Conservation (phyloP, 164 flowering plant species). For the Tinospora cordifolia region DNA sequence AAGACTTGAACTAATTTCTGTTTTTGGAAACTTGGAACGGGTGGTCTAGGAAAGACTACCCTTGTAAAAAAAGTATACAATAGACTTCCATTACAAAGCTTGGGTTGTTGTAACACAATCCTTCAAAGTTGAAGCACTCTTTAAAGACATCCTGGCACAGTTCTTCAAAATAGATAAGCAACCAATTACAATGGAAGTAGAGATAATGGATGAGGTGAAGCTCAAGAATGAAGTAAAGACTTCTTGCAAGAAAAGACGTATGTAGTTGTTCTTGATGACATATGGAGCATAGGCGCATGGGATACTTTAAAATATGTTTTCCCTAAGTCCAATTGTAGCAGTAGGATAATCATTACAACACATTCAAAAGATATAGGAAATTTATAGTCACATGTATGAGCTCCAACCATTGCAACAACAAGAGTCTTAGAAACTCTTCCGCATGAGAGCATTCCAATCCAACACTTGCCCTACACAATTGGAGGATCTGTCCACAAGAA, state of each 20-base stretch:
- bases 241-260: conserved; percentile 14
- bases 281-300: conserved; percentile 27
- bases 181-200: background rate
- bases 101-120: conserved; percentile 8
- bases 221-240: background rate
- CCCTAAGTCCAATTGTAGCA: conserved; percentile 18
- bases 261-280: conserved; percentile 40
- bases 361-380: conserved; percentile 30
- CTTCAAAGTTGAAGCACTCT: background rate
- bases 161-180: background rate
- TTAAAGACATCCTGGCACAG: background rate
- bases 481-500: conserved; percentile 2
- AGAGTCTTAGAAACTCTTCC: conserved; percentile 13
- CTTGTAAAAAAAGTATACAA: background rate
- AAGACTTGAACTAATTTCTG: background rate
- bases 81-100: background rate
- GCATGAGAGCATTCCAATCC: conserved; percentile 25
- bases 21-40: background rate
- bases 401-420: conserved; percentile 22
- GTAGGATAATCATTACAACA: conserved; percentile 31
- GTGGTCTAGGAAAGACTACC: conserved; percentile 3
- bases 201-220: no score
- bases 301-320: conserved; percentile 15
- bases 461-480: conserved; percentile 26
- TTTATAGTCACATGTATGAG: conserved; percentile 20